A percentile compares a stretch with the other conserved stretches of the same genome.
phyloP scores from a whole-genome alignment of 2,329 filamentous ascomycete species.

The Simplicillium aogashimaense region DNA sequence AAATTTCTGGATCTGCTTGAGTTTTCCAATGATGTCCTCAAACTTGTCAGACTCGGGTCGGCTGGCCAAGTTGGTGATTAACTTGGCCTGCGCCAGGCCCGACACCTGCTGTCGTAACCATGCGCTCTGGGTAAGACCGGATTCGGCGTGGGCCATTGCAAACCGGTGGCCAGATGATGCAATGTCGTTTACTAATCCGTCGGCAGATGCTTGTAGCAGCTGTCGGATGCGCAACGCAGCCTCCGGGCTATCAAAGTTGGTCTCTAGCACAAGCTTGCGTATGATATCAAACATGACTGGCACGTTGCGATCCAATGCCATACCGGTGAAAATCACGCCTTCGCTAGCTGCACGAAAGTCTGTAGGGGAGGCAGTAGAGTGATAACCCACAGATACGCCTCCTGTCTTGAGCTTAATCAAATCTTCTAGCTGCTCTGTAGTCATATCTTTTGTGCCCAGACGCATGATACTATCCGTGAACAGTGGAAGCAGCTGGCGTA shows the following conservation, averaged over 20 bases:
- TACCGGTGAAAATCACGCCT: constrained; percentile 76
- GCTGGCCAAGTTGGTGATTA: constrained; percentile 69
- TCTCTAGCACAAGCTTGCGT: constrained; percentile 70
- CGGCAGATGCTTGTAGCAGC: constrained; percentile 75
- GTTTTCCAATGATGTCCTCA: constrained; percentile 65
- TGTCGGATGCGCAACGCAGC: constrained; percentile 77
- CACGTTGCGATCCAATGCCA: constrained; percentile 81
- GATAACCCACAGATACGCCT: constrained; percentile 76
- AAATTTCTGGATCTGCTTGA: constrained; percentile 76
- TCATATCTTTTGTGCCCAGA: constrained; percentile 75
- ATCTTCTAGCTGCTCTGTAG: constrained; percentile 93
- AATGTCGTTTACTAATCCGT: constrained; percentile 84
- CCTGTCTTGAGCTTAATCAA: constrained; percentile 94
- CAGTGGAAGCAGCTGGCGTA: constrained; percentile 75
- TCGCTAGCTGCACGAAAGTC: constrained; percentile 65
- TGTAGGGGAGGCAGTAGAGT: constrained; percentile 67
- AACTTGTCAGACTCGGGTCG: constrained; percentile 61
- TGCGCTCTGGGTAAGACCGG: constrained; percentile 62
- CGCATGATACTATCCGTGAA: constrained; percentile 92
- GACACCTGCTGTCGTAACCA: constrained; percentile 74
- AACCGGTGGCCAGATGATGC: constrained; percentile 84
- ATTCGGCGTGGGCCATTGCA: constrained; percentile 74
- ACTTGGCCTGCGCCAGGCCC: constrained; percentile 82
- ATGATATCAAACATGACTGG: constrained; percentile 85
- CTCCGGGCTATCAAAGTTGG: constrained; percentile 77